Base-by-base conservation (phyloP, 164 flowering plant species). In the Euptelea pleiosperma region DNA sequence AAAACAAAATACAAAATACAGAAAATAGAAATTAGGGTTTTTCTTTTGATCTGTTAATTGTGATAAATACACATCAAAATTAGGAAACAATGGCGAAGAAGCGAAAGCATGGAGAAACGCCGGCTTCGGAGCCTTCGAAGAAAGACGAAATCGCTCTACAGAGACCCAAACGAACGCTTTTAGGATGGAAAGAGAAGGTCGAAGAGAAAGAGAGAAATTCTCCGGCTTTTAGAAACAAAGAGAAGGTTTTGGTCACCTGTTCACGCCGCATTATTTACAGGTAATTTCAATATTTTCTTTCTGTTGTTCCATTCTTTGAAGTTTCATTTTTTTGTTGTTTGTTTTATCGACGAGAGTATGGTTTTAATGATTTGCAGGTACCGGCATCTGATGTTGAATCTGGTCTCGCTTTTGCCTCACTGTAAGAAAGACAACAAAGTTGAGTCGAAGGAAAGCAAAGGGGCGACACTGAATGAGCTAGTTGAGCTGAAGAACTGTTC, bases 321-420 rank as follows among this genome's bases (percentile, higher is more conserved):
- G 24, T 8, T 44, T 64, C 25, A 9, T 44, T 41, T n/a, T n/a
- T n/a, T 37, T 35, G 50, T 6, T 41, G 52, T 47, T 8, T 35
- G 40, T 8, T 12, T 22, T 33, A 11, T 37, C 1, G 15, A 8
- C 52, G 42, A 21, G 6, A n/a, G n/a, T n/a, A n/a, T n/a, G n/a
- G n/a, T n/a, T 33, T 18, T 36, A 44, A 21, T 47, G 21, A 7
- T 24, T 31, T 57, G 18, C 48, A 92, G 98, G 85, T 86, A 86
- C 64, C 82, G 97, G 68, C 99, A 93, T 75, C 79, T 93, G 86
- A 90, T 93, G 99, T 67, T 93, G 94, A 90, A 90, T 75, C 39
- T 93, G 70, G 94, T 83, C n/a, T 84, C 94, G 0, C 72, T 90
- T 21, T 71, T 93, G 75, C 97, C 99, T 24, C 97, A 93, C 35